phyloP scores from a whole-genome alignment of 768 basidiomycete species.

The Pisolithus albus region DNA sequence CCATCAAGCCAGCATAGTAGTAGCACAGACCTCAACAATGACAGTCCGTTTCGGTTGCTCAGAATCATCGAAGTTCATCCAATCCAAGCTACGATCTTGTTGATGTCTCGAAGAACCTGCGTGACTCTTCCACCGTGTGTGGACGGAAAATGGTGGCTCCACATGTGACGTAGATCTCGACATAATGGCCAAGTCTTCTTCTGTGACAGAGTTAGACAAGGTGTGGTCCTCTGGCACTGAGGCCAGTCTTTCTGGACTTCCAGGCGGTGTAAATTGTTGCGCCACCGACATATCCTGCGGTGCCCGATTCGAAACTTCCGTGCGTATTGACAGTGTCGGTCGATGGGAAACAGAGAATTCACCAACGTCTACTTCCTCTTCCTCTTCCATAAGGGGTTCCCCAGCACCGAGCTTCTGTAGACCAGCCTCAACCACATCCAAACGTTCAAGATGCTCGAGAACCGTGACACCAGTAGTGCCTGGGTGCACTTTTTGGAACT shows the following conservation, averaged over 20 bases:
- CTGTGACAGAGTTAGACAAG: constrained; percentile 49
- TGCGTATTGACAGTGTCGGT: constrained; percentile 22
- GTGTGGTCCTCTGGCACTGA: constrained; percentile 53
- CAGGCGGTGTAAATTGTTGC: constrained; percentile 47
- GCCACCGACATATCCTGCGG: constrained; percentile 27
- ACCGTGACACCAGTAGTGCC: constrained; percentile 84
- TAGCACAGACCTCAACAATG: constrained; percentile 58
- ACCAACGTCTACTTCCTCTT: constrained; percentile 55
- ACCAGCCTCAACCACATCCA: constrained; percentile 78
- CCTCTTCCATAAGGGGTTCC: constrained; percentile 41
- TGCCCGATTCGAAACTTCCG: constrained; percentile 17
- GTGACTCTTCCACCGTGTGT: constrained; percentile 31
- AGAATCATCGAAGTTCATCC: constrained; percentile 36
- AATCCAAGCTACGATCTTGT: constrained; percentile 34
- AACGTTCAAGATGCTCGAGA: constrained; percentile 75
- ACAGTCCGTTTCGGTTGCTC: constrained; percentile 50
- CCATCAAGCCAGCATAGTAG: neutral
- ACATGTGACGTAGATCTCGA: constrained; percentile 73
- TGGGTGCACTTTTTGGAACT: constrained; percentile 76
- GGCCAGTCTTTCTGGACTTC: constrained; percentile 44
- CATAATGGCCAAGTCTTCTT: constrained; percentile 66
- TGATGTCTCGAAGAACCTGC: constrained; percentile 20
- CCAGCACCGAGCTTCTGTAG: constrained; percentile 66
- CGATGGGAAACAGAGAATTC: constrained; percentile 30
- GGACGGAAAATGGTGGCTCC: constrained; percentile 41